These are phyloP conservation scores for Bryoerythrophyllum caledonicum DNA, from an alignment of 225 moss, liverwort and hornwort genomes.

Conservation along the genomic window DNA sequence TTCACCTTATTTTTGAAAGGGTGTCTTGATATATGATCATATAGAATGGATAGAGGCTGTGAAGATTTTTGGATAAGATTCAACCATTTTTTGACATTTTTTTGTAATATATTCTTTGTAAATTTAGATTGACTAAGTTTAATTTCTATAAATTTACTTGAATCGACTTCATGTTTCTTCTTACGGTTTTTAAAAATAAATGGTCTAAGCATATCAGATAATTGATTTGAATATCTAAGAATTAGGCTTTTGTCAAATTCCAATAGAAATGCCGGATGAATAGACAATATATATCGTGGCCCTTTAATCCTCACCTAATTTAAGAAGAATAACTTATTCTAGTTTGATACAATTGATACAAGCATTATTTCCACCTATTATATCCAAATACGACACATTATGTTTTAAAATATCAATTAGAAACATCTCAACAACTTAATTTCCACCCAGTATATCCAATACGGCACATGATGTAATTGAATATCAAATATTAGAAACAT, in stretches of 20 bases:
- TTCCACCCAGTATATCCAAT: no score
- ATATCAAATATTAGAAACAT: no score
- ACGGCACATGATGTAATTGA: no score
- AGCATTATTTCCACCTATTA: no score
- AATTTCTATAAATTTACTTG: accelerated
- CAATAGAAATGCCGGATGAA: slow-evolving; percentile 36
- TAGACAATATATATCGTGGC: slow-evolving; percentile 29
- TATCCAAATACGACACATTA: no score
- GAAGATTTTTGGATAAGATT: accelerated
- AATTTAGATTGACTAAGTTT: not conserved
- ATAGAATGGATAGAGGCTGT: not conserved
- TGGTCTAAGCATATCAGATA: not conserved
- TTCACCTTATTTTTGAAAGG: not conserved
- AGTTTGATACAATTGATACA: no score
- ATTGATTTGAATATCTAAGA: not conserved
- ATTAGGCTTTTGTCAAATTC: slow-evolving; percentile 15
- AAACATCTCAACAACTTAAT: no score
- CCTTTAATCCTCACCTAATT: slow-evolving; percentile 30
- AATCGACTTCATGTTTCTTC: not conserved
- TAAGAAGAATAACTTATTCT: not conserved
- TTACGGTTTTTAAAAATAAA: not conserved
- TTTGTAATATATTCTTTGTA: no score
- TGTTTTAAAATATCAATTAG: no score
- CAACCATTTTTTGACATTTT: accelerated
- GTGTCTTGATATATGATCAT: not conserved